Evolutionary conservation across 768 basidiomycete species (phyloP).

Genomic region (Lepiota brunneoincarnata): DNA sequence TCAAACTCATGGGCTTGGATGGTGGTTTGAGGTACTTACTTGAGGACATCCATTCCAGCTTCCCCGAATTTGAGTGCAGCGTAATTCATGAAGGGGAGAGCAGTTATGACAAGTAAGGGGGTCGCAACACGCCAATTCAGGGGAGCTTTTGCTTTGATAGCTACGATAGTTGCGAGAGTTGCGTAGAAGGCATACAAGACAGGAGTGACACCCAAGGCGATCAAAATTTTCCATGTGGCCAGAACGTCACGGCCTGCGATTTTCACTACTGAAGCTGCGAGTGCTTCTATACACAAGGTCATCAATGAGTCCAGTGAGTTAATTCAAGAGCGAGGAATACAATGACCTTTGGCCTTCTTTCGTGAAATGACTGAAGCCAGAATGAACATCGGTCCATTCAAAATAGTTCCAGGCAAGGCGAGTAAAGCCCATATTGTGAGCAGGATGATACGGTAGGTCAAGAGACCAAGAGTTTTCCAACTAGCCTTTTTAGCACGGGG

Average conservation of each 20-base stretch:
- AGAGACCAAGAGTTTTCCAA: slow-evolving; percentile 83
- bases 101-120: slow-evolving; percentile 70
- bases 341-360: slow-evolving; percentile 80
- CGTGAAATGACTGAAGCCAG: slow-evolving; percentile 85
- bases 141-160: slow-evolving; percentile 63
- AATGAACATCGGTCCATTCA: slow-evolving; percentile 93
- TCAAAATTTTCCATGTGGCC: slow-evolving; percentile 96
- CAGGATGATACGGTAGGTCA: slow-evolving; percentile 79
- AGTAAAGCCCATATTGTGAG: slow-evolving; percentile 79
- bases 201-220: slow-evolving; percentile 88
- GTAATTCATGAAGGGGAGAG: slow-evolving; percentile 86
- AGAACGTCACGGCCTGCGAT: slow-evolving; percentile 96
- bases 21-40: slow-evolving; percentile 48
- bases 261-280: slow-evolving; percentile 94
- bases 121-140: slow-evolving; percentile 66
- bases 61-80: slow-evolving; percentile 97
- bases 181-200: slow-evolving; percentile 85
- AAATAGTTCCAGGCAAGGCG: slow-evolving; percentile 85
- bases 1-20: neutral
- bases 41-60: slow-evolving; percentile 95
- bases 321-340: neutral
- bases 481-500: slow-evolving; percentile 82
- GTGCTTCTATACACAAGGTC: slow-evolving; percentile 62
- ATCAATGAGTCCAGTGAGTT: neutral
- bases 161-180: slow-evolving; percentile 69